Conservation (phyloP, 2,329 filamentous ascomycete genomes). For the Claviceps quebecensis region DNA sequence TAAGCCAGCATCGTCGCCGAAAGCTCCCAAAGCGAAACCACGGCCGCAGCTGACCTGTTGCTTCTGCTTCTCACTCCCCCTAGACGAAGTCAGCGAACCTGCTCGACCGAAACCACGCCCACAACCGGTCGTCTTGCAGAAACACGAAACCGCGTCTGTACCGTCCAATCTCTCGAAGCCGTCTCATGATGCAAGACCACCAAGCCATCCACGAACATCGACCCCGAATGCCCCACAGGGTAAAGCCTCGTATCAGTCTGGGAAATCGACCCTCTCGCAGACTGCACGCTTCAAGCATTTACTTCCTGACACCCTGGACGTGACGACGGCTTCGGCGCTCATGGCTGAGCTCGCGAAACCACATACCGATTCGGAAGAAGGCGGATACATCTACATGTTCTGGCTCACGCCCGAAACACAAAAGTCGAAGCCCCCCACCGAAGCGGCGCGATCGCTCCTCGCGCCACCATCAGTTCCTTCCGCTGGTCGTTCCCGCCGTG, state of each 20-base stretch:
- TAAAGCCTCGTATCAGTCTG: constrained; percentile 17
- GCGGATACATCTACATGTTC: constrained; percentile 98
- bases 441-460: constrained; percentile 45
- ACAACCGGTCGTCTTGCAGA: constrained; percentile 24
- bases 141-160: constrained; percentile 19
- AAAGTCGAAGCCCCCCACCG: constrained; percentile 38
- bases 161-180: constrained; percentile 7
- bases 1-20: constrained; percentile 11
- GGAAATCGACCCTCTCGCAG: constrained; percentile 19
- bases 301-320: constrained; percentile 54
- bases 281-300: constrained; percentile 27
- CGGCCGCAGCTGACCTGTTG: constrained; percentile 27
- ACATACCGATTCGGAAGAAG: constrained; percentile 51
- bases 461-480: constrained; percentile 28
- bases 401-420: constrained; percentile 64
- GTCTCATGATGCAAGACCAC: background rate
- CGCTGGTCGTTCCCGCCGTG: constrained; percentile 26
- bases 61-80: constrained; percentile 38
- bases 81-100: constrained; percentile 27
- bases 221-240: constrained; percentile 13
- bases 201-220: background rate
- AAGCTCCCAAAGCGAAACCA: constrained; percentile 11
- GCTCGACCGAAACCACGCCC: constrained; percentile 14
- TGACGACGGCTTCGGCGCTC: constrained; percentile 54
- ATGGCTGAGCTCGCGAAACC: constrained; percentile 65